Conservation (phyloP, 331 rosid species). For the Phaseolus coccineus region DNA sequence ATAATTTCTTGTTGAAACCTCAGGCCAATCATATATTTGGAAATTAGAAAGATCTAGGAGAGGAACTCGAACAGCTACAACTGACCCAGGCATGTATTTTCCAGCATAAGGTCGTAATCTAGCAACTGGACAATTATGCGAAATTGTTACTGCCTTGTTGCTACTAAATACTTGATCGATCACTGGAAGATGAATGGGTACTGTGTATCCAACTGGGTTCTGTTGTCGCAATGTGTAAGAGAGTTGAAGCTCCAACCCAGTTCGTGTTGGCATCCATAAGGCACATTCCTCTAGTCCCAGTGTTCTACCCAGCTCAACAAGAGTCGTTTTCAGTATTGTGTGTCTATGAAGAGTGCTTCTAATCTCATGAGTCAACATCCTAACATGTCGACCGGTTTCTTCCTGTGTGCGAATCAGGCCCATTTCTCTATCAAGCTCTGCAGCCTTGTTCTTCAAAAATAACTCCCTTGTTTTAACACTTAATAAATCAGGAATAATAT, state of each 20-base stretch:
- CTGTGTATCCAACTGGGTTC: conserved; percentile 89
- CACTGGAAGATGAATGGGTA: conserved; percentile 94
- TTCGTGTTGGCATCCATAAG: conserved; percentile 96
- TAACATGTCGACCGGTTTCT: conserved; percentile 96
- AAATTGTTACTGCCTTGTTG: conserved; percentile 71
- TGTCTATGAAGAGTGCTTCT: conserved; percentile 96
- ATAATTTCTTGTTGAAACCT: conserved; percentile 85
- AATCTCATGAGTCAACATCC: conserved; percentile 96
- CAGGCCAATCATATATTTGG: conserved; percentile 98
- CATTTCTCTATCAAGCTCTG: conserved; percentile 97
- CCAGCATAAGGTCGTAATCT: conserved; percentile 77
- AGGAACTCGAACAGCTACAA: conserved; percentile 97
- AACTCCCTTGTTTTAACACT: conserved; percentile 93
- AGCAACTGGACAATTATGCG: conserved; percentile 87
- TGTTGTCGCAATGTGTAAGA: conserved; percentile 94
- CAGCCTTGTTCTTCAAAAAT: conserved; percentile 94
- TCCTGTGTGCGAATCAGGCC: conserved; percentile 94
- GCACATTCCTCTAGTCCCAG: conserved; percentile 95
- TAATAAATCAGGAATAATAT: conserved; percentile 91
- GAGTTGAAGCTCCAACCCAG: conserved; percentile 95
- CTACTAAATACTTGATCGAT: conserved; percentile 81
- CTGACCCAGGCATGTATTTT: conserved; percentile 78
- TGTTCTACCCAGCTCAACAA: conserved; percentile 87
- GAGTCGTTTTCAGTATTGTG: conserved; percentile 92
- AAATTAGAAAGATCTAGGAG: conserved; percentile 95